phyloP scores from a whole-genome alignment of 768 basidiomycete genomes.

The Calocybe indica region DNA sequence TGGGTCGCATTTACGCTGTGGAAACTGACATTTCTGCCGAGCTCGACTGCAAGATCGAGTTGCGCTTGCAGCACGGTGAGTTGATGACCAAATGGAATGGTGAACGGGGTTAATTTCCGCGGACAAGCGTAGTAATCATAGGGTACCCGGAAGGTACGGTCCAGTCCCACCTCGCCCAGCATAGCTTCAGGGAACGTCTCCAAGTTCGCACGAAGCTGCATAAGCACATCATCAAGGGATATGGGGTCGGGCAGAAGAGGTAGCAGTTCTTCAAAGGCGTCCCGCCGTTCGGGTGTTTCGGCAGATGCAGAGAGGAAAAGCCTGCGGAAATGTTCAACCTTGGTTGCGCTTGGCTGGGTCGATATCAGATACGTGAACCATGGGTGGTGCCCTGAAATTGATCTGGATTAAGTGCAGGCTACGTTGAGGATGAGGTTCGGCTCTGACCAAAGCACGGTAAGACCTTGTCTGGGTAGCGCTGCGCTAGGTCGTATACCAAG shows the following conservation, averaged over 20 bases:
- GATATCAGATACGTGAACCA: constrained; percentile 88
- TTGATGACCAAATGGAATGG: constrained; percentile 78
- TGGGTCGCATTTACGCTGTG: constrained; percentile 81
- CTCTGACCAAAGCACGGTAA: constrained; percentile 84
- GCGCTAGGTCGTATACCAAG: constrained; percentile 63
- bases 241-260: constrained; percentile 67
- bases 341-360: constrained; percentile 33
- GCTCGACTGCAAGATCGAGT: constrained; percentile 76
- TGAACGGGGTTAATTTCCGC: constrained; percentile 68
- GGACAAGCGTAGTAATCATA: constrained; percentile 42
- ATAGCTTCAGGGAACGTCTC: constrained; percentile 61
- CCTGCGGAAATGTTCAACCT: constrained; percentile 67
- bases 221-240: constrained; percentile 51
- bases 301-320: constrained; percentile 48
- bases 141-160: constrained; percentile 74
- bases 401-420: constrained; percentile 6
- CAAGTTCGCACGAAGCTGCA: constrained; percentile 56
- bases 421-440: constrained; percentile 7
- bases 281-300: constrained; percentile 20
- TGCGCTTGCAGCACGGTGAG: constrained; percentile 76
- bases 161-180: constrained; percentile 92
- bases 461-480: constrained; percentile 55
- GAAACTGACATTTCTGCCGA: constrained; percentile 73
- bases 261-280: constrained; percentile 51
- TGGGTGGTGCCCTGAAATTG: constrained; percentile 74